Conservation (phyloP, 139 green algal genomes). For the Chlorokybus atmophyticus region DNA sequence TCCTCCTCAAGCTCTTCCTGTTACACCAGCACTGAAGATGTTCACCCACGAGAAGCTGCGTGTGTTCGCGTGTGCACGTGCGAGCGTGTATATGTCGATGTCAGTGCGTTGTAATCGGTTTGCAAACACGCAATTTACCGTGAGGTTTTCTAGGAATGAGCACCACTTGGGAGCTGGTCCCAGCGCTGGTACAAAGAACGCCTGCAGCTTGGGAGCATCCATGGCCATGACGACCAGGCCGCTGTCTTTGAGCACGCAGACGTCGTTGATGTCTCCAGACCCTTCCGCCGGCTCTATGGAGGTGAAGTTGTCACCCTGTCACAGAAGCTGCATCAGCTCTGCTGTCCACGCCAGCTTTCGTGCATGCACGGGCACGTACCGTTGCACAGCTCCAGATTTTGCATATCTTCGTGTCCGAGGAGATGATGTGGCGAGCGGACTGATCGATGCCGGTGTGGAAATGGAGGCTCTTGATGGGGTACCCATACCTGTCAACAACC, state of each 20-base stretch:
- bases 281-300: conserved; percentile 43
- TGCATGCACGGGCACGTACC: too few species aligned
- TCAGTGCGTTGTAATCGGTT: too few species aligned
- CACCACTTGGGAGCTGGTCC: conserved; percentile 87
- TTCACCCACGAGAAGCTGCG: too few species aligned
- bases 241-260: conserved; percentile 17
- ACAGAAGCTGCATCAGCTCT: too few species aligned
- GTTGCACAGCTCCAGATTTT: conserved; percentile 47
- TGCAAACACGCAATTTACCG: too few species aligned
- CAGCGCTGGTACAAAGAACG: conserved; percentile 82
- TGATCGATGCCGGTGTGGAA: conserved; percentile 44
- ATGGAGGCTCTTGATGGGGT: conserved; percentile 82
- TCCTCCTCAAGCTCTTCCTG: conserved; percentile 89
- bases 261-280: conserved; percentile 54
- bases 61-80: too few species aligned
- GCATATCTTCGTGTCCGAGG: conserved; percentile 71
- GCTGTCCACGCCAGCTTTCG: too few species aligned
- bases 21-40: too few species aligned
- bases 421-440: conserved; percentile 47
- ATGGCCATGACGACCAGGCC: conserved; percentile 49
- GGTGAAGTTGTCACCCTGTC: conserved; percentile 23
- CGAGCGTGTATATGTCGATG: too few species aligned
- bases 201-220: conserved; percentile 47
- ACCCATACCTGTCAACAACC: conserved; percentile 27
- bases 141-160: conserved; percentile 87